Base-by-base conservation (phyloP, 2,329 filamentous ascomycete species). In the Leptographium lundbergii region DNA sequence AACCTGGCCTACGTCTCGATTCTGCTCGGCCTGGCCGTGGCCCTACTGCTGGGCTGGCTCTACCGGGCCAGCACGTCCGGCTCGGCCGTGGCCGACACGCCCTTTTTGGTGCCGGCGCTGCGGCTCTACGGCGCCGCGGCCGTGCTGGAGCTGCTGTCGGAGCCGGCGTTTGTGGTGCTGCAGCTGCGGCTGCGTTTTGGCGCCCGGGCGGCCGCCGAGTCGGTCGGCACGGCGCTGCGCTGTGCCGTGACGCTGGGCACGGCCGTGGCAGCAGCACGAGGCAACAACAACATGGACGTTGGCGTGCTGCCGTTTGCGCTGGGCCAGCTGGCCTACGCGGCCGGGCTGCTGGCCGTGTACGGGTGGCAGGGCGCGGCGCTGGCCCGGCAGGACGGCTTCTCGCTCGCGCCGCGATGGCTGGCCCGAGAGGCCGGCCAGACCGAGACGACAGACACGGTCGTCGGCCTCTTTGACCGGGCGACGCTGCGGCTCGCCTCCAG, bases 221-320 rank as follows among this genome's bases (percentile, higher is more conserved):
- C 87, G n/a, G 70, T 80, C 27, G 91, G 90, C 25, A 94, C 91
- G 0, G 80, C 95, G 54, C 67, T 85, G 39, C 86, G 90, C 64
- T 96, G 91, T 66, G 65, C 86, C 45, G 76, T 84, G 17, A 94
- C 91, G 0, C 91, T 94, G 62, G 81, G 75, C 0, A 74, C 81
- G 1, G 90, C 88, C 1, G 75, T 88, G 6, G 84, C 84, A 1
- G 78, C 81, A 51, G 72, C 67, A 57, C 67, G 65, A 6, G 17
- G 19, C 17, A 19, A 0, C 11, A 72, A 67, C 58, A 68, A 65
- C 19, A 9, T 25, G 24, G 78, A 87, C 60, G 68, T 88, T 2
- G 92, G 91, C 6, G 87, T 91, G 1, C 72, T 97, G 54, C 91
- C 94, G 0, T 97, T 97, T 71, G 94, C 92, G 0, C 73, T 91